These are phyloP conservation scores for Sodiomyces alkalinus DNA, from an alignment of 2,329 filamentous ascomycete species.

Conservation along the genomic window DNA sequence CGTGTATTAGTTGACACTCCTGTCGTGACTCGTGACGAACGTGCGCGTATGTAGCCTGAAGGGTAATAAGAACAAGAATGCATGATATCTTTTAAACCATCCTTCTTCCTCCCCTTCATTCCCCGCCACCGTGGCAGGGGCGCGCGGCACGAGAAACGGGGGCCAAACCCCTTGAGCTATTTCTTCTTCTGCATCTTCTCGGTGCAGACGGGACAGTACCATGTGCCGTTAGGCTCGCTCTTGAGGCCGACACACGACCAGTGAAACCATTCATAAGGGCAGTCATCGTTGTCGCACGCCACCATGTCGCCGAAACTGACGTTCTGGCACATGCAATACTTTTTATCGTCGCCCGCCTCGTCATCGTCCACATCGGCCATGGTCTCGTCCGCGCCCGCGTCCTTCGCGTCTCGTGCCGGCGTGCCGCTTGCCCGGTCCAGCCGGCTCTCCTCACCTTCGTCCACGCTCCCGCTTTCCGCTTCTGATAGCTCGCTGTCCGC, in stretches of 20 bases:
- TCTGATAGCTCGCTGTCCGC: constrained; percentile 52
- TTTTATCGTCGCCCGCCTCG: constrained; percentile 61
- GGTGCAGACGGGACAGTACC: constrained; percentile 50
- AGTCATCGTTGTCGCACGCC: constrained; percentile 71
- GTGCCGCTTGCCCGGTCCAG: constrained; percentile 8
- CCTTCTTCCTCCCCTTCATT: too few relatives aligned
- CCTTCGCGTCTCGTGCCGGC: constrained; percentile 17
- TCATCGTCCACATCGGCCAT: constrained; percentile 47
- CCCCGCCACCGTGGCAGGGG: too few relatives aligned
- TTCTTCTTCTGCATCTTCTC: constrained; percentile 33
- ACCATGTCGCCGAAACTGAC: constrained; percentile 83
- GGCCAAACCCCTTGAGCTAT: too few relatives aligned
- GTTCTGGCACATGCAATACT: constrained; percentile 73
- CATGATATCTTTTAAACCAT: too few relatives aligned
- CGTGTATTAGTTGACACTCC: too few relatives aligned
- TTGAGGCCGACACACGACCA: constrained; percentile 60
- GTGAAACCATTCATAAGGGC: constrained; percentile 78
- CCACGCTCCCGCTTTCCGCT: constrained; percentile 38
- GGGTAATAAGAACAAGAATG: too few relatives aligned
- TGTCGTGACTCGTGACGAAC: too few relatives aligned
- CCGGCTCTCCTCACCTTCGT: constrained; percentile 28
- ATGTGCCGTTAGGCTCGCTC: constrained; percentile 51
- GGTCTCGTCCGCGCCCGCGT: constrained; percentile 33
- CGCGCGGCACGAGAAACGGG: too few relatives aligned
- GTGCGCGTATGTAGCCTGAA: too few relatives aligned